Percentiles rank a stretch among this genome's conserved stretches.
phyloP scores from a whole-genome alignment of 139 green algal genomes.

The Klebsormidium nitens region DNA sequence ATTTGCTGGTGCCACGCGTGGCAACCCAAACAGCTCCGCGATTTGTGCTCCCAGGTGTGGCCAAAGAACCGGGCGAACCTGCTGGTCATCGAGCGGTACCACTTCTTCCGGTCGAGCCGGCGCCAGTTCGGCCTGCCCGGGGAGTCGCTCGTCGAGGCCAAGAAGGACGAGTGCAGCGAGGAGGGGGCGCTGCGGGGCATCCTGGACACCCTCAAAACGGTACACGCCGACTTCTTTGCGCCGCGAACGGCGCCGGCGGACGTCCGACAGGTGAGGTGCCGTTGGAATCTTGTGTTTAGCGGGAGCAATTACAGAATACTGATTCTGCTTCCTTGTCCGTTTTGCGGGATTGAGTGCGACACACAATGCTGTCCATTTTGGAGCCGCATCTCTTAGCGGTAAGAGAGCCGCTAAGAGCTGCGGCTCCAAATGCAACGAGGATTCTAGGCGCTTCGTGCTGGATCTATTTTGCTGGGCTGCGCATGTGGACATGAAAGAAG shows the following conservation, averaged over 20 bases:
- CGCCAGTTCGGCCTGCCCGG: slow-evolving; percentile 20
- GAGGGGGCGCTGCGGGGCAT: slow-evolving; percentile 49
- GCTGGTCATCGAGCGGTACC: slow-evolving; percentile 72
- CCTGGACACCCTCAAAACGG: slow-evolving; percentile 46
- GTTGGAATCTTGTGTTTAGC: no score
- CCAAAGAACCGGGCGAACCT: slow-evolving; percentile 74
- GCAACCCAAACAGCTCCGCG: no score
- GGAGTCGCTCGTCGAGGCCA: slow-evolving; percentile 50
- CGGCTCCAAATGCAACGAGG: no score
- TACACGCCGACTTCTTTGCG: slow-evolving; percentile 53
- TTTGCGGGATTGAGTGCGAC: slow-evolving; percentile 1
- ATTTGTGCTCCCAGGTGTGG: slow-evolving; percentile 63
- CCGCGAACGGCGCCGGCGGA: no score
- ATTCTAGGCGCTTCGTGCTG: no score
- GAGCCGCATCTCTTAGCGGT: not conserved
- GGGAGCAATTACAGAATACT: not conserved
- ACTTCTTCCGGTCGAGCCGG: slow-evolving; percentile 74
- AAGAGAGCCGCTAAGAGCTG: no score
- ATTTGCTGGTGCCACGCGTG: no score
- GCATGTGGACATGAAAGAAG: no score
- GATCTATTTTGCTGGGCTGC: no score
- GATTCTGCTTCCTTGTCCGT: not conserved
- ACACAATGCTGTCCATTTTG: not conserved
- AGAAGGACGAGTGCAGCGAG: slow-evolving; percentile 53
- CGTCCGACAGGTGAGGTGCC: no score